A percentile compares a stretch with the other conserved stretches of the same genome.
Conservation (phyloP, 768 basidiomycete species). For the Mycena kentingensis region DNA sequence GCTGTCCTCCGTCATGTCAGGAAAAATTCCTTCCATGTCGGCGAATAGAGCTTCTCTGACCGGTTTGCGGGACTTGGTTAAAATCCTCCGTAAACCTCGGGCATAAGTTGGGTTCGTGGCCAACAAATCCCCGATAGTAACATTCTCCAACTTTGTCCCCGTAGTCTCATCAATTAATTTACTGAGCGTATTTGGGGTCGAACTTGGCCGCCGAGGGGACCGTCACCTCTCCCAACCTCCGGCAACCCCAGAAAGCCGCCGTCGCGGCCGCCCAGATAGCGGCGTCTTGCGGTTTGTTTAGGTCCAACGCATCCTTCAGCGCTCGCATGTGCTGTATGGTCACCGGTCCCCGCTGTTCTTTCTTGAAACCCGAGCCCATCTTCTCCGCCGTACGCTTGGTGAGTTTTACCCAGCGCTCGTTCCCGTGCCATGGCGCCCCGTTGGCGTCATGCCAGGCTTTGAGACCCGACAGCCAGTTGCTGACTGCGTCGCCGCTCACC, state of each 20-base stretch:
- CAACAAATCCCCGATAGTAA: too few species aligned
- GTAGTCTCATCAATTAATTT: too few species aligned
- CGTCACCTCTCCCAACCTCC: slow-evolving; percentile 8
- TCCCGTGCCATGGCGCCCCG: slow-evolving; percentile 10
- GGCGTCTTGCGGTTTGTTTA: neutral
- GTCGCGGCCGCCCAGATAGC: slow-evolving; percentile 3
- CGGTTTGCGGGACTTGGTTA: too few species aligned
- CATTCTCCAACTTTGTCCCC: too few species aligned
- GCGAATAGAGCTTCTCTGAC: too few species aligned
- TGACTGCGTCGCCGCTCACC: neutral
- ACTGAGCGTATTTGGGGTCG: too few species aligned
- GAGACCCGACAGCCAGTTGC: slow-evolving; percentile 7
- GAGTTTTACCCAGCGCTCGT: neutral
- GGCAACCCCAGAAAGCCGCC: slow-evolving; percentile 7
- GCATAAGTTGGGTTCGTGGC: too few species aligned
- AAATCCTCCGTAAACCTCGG: too few species aligned
- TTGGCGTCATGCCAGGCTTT: slow-evolving; percentile 6
- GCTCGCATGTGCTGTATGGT: slow-evolving; percentile 1
- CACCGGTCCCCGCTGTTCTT: slow-evolving; percentile 6
- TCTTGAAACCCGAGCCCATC: slow-evolving; percentile 1
- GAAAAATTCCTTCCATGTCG: too few species aligned
- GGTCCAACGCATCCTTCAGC: neutral
- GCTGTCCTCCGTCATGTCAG: too few species aligned
- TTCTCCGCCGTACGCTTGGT: neutral
- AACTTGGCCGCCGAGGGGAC: neutral